Evolutionary conservation across 2,329 filamentous ascomycete species (phyloP).

Genomic region (Pyricularia grisea): DNA sequence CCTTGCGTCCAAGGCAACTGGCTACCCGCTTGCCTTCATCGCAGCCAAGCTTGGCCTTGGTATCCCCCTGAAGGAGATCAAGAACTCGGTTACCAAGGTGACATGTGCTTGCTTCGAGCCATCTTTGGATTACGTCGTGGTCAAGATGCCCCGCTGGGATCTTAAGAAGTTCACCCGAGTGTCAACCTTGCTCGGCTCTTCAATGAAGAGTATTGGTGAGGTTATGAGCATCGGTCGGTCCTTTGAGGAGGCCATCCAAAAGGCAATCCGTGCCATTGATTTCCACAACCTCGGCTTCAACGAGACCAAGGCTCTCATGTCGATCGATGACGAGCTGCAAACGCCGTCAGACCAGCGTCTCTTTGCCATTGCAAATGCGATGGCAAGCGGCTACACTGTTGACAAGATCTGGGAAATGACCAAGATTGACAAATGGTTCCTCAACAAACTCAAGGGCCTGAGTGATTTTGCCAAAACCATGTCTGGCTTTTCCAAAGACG

Average conservation of each 20-base stretch:
- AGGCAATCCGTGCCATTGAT: constrained; percentile 91
- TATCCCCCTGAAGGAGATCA: constrained; percentile 92
- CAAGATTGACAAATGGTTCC: constrained; percentile 98
- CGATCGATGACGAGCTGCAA: constrained; percentile 90
- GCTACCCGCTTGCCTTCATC: constrained; percentile 93
- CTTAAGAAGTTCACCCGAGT: constrained; percentile 98
- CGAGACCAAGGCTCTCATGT: constrained; percentile 86
- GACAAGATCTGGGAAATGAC: constrained; percentile 98
- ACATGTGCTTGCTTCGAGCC: constrained; percentile 98
- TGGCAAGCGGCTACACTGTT: constrained; percentile 87
- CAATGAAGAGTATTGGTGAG: constrained; percentile 99
- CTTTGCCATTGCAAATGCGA: constrained; percentile 96
- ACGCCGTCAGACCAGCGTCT: constrained; percentile 95
- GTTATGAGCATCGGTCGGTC: constrained; percentile 97
- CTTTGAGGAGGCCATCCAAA: constrained; percentile 97
- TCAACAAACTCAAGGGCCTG: constrained; percentile 81
- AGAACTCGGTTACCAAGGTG: constrained; percentile 89
- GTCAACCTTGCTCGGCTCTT: constrained; percentile 89
- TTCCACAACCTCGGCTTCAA: constrained; percentile 94
- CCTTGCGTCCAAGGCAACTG: constrained; percentile 93
- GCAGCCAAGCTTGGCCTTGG: constrained; percentile 92
- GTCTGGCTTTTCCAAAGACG: constrained; percentile 53
- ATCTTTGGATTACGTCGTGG: constrained; percentile 93
- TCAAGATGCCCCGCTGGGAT: constrained; percentile 99
- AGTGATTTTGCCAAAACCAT: constrained; percentile 82